Evolutionary conservation across 1,139 yeast genomes (phyloP), one percentile per base, ranked within the genome.

Genomic region (Zygotorulaspora mrakii): DNA sequence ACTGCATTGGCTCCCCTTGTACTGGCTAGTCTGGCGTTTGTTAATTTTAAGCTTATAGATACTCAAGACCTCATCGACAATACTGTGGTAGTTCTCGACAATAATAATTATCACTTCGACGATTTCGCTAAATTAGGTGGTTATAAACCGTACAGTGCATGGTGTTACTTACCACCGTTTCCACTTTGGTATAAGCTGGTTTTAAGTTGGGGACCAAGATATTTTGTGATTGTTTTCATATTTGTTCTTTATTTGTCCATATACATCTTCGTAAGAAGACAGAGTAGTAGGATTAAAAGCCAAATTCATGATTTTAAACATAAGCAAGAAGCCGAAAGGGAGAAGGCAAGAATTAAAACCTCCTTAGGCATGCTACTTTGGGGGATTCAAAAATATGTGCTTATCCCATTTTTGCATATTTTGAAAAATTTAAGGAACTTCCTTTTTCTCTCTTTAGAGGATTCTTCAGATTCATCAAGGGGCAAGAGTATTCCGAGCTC

Each of bases 171-270:
- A 39, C 91, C 95, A 0, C 76, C 78, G 39, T 52, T 68, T 2
- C 95, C 94, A 0, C 60, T 73, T 8, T 87, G 94, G 94, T 81
- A 79, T 58, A 70, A 88, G 43, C 59, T 83, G 35, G 88, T 73
- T 1, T 67, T 88, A 37, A 77, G 89, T 48, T 88, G 95, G 95
- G 80, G 77, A 1, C 91, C 95, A 2, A 70, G 96, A 33, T 87
- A 79, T 59, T 61, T 77, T 43, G 76, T 88, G 40, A 72, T 84
- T 46, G 59, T 83, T 10, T 59, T 74, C 23, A 84, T 88, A 53
- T 57, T 85, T 40, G 64, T 73, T 17, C 76, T 86, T 34, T 88
- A 88, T 62, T 69, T 78, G 35, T 69, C 81, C 37, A 82, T 88
- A 44, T 88, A 88, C 64, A 65, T 78, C 47, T 85, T 82, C 56